A percentile compares a stretch with the other conserved stretches of the same genome.
These are phyloP conservation scores for Xylariaceae sp. DNA, from an alignment of 2,329 filamentous ascomycete genomes.

Conservation along the genomic window DNA sequence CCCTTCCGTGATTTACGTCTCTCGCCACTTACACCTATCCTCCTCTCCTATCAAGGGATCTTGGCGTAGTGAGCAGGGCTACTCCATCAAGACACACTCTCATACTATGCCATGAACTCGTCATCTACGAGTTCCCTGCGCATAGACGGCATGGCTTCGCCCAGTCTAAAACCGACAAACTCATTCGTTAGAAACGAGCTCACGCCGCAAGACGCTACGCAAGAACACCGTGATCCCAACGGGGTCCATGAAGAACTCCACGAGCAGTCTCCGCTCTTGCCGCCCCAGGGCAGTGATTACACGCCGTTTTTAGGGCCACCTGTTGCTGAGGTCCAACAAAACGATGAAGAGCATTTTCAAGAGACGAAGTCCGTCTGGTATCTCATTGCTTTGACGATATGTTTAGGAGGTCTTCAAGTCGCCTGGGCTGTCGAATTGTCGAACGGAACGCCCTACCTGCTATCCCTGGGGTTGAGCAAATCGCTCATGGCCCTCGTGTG, in stretches of 20 bases:
- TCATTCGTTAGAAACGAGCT: conserved; percentile 16
- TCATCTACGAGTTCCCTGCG: conserved; percentile 30
- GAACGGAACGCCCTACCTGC: conserved; percentile 79
- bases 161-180: conserved; percentile 24
- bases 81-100: neutral
- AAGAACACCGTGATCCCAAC: conserved; percentile 24
- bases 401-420: conserved; percentile 84
- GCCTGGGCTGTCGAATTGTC: conserved; percentile 95
- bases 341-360: conserved; percentile 44
- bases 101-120: conserved; percentile 35
- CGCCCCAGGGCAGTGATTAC: conserved; percentile 35
- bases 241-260: conserved; percentile 30
- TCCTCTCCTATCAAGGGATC: neutral
- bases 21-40: neutral
- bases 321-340: conserved; percentile 26
- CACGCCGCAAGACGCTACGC: conserved; percentile 19
- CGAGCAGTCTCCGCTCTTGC: conserved; percentile 48
- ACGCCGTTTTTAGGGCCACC: conserved; percentile 34
- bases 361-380: conserved; percentile 79
- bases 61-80: neutral
- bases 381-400: conserved; percentile 76
- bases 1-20: neutral
- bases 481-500: conserved; percentile 77
- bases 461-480: conserved; percentile 78
- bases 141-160: conserved; percentile 24